Percentiles rank a stretch among this genome's conserved stretches.
Conservation (phyloP, 2,329 filamentous ascomycete genomes). For the Curvularia lunata region DNA sequence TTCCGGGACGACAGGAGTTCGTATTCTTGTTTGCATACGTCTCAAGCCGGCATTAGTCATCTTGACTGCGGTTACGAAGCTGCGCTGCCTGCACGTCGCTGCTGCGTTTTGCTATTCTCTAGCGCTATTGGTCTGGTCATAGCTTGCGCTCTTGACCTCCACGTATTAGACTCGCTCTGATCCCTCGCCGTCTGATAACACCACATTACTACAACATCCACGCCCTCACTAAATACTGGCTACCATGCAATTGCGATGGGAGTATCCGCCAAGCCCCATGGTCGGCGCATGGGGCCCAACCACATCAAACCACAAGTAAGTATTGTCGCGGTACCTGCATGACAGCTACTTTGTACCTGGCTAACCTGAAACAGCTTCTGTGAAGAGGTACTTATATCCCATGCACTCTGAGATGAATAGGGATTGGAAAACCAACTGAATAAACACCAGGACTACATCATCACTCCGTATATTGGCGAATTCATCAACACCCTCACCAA, state of each 20-base stretch:
- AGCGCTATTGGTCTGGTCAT: conserved; percentile 7
- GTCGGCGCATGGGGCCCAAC: conserved; percentile 35
- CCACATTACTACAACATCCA: background rate
- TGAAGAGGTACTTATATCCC: conserved; percentile 37
- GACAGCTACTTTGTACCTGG: background rate
- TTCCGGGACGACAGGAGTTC: too few relatives aligned
- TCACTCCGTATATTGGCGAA: conserved; percentile 60
- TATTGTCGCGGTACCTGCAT: conserved; percentile 17
- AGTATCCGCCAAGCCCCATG: conserved; percentile 30
- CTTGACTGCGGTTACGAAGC: background rate
- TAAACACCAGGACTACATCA: conserved; percentile 57
- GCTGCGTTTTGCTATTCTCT: background rate
- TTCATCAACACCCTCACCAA: conserved; percentile 63
- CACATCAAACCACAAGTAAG: conserved; percentile 46
- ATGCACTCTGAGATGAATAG: background rate
- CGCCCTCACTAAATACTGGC: background rate
- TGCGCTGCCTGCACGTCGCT: background rate
- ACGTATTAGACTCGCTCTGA: background rate
- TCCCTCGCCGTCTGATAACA: background rate
- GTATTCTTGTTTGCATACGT: background rate
- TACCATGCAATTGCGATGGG: conserved; percentile 36
- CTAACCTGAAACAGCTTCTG: conserved; percentile 42
- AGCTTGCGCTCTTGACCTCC: background rate
- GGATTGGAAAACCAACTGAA: conserved; percentile 1
- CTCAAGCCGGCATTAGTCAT: background rate